Evolutionary conservation across 331 rosid species (phyloP).

Genomic region (Arachis monticola): DNA sequence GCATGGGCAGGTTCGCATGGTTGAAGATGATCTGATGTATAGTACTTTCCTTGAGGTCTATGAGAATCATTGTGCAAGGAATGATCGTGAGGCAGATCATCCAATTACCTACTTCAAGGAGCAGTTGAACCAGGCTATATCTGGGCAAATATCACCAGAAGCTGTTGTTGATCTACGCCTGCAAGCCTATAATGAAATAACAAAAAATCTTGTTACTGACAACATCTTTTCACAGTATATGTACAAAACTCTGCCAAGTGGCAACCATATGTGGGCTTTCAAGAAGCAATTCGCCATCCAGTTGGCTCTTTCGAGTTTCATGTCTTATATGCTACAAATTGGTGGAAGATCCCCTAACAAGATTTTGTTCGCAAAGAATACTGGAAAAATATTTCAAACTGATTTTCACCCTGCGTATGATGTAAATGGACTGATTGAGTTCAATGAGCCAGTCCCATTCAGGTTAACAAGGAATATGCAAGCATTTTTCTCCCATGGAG

Average conservation of each 20-base stretch:
- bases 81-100: slow-evolving; percentile 93
- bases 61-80: slow-evolving; percentile 97
- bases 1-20: slow-evolving; percentile 89
- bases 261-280: slow-evolving; percentile 98
- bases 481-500: slow-evolving; percentile 94
- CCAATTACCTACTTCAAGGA: slow-evolving; percentile 97
- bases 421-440: slow-evolving; percentile 89
- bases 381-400: slow-evolving; percentile 93
- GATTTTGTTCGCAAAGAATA: slow-evolving; percentile 94
- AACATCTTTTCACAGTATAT: slow-evolving; percentile 95
- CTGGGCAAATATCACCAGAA: slow-evolving; percentile 89
- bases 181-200: slow-evolving; percentile 84
- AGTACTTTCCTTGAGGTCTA: slow-evolving; percentile 99
- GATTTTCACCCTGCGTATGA: slow-evolving; percentile 99
- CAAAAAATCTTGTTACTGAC: slow-evolving; percentile 71
- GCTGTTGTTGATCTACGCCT: slow-evolving; percentile 93
- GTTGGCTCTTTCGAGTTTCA: slow-evolving; percentile 89
- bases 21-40: slow-evolving; percentile 98
- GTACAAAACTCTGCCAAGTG: slow-evolving; percentile 92
- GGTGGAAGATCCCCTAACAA: slow-evolving; percentile 99
- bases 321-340: slow-evolving; percentile 94
- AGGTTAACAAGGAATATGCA: slow-evolving; percentile 98
- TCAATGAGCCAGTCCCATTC: slow-evolving; percentile 96
- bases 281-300: slow-evolving; percentile 76
- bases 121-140: slow-evolving; percentile 92